These are phyloP conservation scores for Solanum gracilifrons DNA, from an alignment of 257 asterid genomes.

Conservation along the genomic window DNA sequence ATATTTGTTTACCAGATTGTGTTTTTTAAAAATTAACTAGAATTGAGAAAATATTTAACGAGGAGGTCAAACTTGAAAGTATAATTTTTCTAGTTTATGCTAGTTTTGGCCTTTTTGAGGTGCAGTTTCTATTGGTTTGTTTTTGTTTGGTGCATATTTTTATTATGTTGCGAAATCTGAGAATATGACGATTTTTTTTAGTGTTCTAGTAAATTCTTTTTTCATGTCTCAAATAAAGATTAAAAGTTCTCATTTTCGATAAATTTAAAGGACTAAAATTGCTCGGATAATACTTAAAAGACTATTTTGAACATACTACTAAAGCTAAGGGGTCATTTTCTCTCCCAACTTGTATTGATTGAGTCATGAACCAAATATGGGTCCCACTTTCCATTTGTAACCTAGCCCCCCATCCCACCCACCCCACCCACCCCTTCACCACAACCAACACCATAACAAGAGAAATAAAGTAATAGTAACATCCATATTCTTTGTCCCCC, in stretches of 20 bases:
- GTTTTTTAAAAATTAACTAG: background rate
- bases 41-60: background rate
- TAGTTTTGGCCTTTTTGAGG: background rate
- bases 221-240: background rate
- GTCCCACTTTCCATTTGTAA: constrained; percentile 39
- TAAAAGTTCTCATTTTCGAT: background rate
- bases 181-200: background rate
- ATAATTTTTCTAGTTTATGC: background rate
- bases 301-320: background rate
- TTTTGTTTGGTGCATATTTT: background rate
- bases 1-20: background rate
- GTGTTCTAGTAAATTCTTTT: background rate
- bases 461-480: background rate
- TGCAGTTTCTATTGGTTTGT: background rate
- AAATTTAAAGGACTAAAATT: background rate
- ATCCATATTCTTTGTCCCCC: background rate
- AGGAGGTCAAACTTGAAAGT: background rate
- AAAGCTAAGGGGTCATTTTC: background rate
- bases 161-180: background rate
- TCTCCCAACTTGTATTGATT: constrained; percentile 21
- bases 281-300: background rate
- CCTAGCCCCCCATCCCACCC: background rate
- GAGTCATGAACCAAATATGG: constrained; percentile 34
- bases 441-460: background rate
- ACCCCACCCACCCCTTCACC: constrained; percentile 6